Evolutionary conservation across 176 grass and related monocot genomes (phyloP), one percentile per base, ranked within the genome.

Genomic region (Carex littledalei): DNA sequence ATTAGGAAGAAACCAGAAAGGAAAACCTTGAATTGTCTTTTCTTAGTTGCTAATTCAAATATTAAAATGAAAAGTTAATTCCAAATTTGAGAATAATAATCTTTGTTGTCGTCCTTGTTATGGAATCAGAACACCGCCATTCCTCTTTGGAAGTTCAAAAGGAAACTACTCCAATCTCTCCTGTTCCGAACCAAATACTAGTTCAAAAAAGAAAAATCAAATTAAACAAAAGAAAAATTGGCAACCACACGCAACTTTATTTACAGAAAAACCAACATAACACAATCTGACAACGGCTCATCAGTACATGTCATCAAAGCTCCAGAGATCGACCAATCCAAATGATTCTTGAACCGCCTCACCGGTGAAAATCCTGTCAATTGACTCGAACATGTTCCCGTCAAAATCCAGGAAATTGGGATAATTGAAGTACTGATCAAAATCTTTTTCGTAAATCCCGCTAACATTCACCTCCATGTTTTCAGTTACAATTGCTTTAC

Each of bases 261-360:
- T 57, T 78, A 78, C 74, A 78, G 52, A 34, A 78, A 78, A 78
- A 78, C 68, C 68, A 72, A 17, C 50, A 78, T 18, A 78, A 56
- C 21, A 52, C 6, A 56, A 57, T 69, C 14, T 18, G 55, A 60
- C 70, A 3, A 45, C 47, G 13, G 57, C 3, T 54, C 26, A 6
- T 87, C 56, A 87, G 75, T 85, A 90, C 55, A 87, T 82, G 39
- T 90, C 89, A 82, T 68, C 89, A 49, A 90, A 90, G 81, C 85
- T 87, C 89, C 89, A 90, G 8, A 90, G 74, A 63, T 87, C 77
- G 8, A 74, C 82, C 26, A 84, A 69, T 37, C 65, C 59, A 64
- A 84, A 18, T 63, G 60, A 76, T 32, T 87, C 89, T 47, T 85
- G 89, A 79, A 49, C 57, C n/a, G 71, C 18, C 43, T 90, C 85